Evolutionary conservation across 2,329 filamentous ascomycete species (phyloP), one percentile per base, ranked within the genome.

Genomic region (Neurospora sp.): DNA sequence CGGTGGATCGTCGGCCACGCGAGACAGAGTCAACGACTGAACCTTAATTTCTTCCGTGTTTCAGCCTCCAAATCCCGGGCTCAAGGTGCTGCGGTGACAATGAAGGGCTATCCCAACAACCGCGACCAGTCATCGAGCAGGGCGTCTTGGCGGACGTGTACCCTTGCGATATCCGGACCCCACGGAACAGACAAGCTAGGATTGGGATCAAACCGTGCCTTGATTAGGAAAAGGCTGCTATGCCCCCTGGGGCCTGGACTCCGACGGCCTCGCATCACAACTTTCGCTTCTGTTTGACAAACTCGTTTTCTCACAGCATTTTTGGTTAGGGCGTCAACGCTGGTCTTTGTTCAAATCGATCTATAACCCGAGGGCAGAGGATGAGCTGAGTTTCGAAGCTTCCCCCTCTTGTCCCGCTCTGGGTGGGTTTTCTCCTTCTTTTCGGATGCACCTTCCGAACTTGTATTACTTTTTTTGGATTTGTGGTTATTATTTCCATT

Each of bases 1-100:
- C 38, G 68, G 74, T 73, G 76, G 76, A 77, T 74, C 78, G 72
- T 66, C 76, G 74, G 74, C 75, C 75, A 77, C 76, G 74, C 74
- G 77, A 73, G 74, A 74, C 74, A 72, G 74, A 73, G 74, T 76
- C 72, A 75, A 76, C 73, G 74, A 77, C 69, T 76, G 74, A 77
- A 74, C 74, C 71, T 75, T 76, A 75, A 76, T 76, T 76, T 75
- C 70, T 75, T 57, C 73, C 66, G 70, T 73, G 74, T 78, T 77
- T 77, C 77, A 77, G 74, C 76, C 75, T 73, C 71, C 71, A 68
- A 66, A 62, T 72, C 69, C 70, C 46, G 67, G 57, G 19, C 68
- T 69, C 71, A 73, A 70, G 71, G 68, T 68, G 41, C 69, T 71
- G 67, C 57, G 69, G 70, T 52, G 43, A 52, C 10, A 52, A 57